Evolutionary conservation across 2,329 filamentous ascomycete species (phyloP).

Genomic region (Cladosporium austrohemisphaericum): DNA sequence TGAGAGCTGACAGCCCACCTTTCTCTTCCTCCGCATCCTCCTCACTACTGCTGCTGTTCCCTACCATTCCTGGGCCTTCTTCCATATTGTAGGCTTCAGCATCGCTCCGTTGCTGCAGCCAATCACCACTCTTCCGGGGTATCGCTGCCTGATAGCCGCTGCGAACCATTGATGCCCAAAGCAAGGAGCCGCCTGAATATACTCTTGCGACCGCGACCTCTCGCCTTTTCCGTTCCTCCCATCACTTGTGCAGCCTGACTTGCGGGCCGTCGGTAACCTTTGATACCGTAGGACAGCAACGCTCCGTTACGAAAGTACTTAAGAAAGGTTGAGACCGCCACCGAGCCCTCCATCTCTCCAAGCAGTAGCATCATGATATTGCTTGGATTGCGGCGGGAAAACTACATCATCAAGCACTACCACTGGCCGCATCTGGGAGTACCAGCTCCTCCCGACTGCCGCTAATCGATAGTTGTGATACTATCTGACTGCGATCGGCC

Average conservation of each 20-base stretch:
- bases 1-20: constrained; percentile 10
- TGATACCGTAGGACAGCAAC: constrained; percentile 1
- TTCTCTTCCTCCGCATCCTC: neutral
- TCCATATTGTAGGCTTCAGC: neutral
- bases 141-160: constrained; percentile 14
- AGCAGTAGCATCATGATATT: constrained; percentile 28
- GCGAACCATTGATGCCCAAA: constrained; percentile 15
- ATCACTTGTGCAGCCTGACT: constrained; percentile 7
- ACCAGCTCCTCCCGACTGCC: constrained; percentile 21
- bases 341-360: neutral
- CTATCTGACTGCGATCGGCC: neutral
- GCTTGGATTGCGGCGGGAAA: constrained; percentile 24
- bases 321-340: neutral
- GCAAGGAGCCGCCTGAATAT: constrained; percentile 14
- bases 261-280: constrained; percentile 10
- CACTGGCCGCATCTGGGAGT: constrained; percentile 25
- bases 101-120: neutral
- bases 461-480: constrained; percentile 20
- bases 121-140: constrained; percentile 9
- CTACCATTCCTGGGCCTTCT: constrained; percentile 7
- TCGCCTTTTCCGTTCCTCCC: constrained; percentile 6
- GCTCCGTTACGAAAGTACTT: neutral
- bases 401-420: constrained; percentile 30
- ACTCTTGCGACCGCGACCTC: neutral
- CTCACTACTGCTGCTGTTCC: neutral